Conservation (phyloP, 345 rosid genomes). For the Hibiscus tridactylites region DNA sequence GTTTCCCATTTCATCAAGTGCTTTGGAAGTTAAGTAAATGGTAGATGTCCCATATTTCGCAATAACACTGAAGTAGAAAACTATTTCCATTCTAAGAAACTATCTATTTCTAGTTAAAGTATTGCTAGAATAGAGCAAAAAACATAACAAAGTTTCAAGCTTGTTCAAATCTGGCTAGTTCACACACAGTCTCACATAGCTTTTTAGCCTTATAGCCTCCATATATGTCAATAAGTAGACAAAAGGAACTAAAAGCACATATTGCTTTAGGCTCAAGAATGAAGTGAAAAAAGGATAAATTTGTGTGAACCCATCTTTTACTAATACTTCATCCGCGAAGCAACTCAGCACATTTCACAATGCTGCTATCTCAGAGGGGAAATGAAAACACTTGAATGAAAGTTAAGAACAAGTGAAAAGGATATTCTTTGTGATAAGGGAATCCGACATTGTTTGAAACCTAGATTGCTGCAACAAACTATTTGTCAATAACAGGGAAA, state of each 20-base stretch:
- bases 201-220: background rate
- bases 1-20: constrained; percentile 74
- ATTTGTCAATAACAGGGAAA: constrained; percentile 4
- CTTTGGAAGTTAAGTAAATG: constrained; percentile 39
- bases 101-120: background rate
- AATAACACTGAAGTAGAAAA: background rate
- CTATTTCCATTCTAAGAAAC: background rate
- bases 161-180: background rate
- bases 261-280: background rate
- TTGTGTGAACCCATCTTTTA: background rate
- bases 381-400: background rate
- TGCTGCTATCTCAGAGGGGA: background rate
- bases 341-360: background rate
- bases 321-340: background rate
- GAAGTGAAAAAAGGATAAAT: background rate
- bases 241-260: background rate
- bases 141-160: background rate
- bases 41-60: background rate
- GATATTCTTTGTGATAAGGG: constrained; percentile 71
- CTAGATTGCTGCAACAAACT: constrained; percentile 53
- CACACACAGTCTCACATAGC: background rate
- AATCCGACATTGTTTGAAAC: constrained; percentile 73
- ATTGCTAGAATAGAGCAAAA: background rate
- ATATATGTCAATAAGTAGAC: background rate
- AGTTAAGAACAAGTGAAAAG: constrained; percentile 17